Evolutionary conservation across 2,329 filamentous ascomycete species (phyloP).

Genomic region (Malbranchea zuffiana): DNA sequence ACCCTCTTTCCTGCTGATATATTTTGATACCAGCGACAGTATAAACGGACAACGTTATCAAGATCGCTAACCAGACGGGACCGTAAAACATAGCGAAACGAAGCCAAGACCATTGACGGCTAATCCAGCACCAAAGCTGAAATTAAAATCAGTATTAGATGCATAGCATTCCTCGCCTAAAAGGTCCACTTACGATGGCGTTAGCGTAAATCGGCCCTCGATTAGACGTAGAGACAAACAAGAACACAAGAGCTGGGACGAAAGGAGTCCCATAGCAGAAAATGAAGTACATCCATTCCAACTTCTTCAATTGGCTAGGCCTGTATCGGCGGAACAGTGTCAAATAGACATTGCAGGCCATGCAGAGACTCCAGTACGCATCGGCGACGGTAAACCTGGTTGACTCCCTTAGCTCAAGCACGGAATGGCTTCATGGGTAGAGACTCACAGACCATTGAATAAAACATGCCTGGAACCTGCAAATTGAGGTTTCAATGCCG

Average conservation of each 20-base stretch:
- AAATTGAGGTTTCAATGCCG: slow-evolving; percentile 46
- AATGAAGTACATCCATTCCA: slow-evolving; percentile 61
- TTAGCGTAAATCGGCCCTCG: slow-evolving; percentile 58
- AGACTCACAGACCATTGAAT: slow-evolving; percentile 57
- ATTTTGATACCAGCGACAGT: slow-evolving; percentile 31
- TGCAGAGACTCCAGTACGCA: slow-evolving; percentile 65
- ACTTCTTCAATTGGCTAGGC: slow-evolving; percentile 48
- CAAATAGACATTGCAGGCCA: slow-evolving; percentile 74
- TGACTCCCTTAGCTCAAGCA: not conserved
- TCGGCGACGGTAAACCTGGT: slow-evolving; percentile 66
- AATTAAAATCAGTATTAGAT: slow-evolving; percentile 1
- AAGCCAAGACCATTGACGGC: slow-evolving; percentile 55
- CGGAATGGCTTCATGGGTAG: too few relatives aligned
- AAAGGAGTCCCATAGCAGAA: slow-evolving; percentile 64
- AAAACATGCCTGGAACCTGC: slow-evolving; percentile 65
- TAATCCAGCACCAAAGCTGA: slow-evolving; percentile 71
- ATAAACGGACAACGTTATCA: slow-evolving; percentile 32
- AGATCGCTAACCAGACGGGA: slow-evolving; percentile 34
- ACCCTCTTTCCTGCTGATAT: slow-evolving; percentile 37
- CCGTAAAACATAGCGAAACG: slow-evolving; percentile 64
- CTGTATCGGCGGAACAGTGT: slow-evolving; percentile 69
- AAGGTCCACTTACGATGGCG: slow-evolving; percentile 44
- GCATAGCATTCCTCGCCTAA: not conserved
- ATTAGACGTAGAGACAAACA: slow-evolving; percentile 49
- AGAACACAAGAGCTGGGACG: slow-evolving; percentile 54